Conservation (phyloP, 495 filamentous ascomycete species). For the Aspergillus leporis region DNA sequence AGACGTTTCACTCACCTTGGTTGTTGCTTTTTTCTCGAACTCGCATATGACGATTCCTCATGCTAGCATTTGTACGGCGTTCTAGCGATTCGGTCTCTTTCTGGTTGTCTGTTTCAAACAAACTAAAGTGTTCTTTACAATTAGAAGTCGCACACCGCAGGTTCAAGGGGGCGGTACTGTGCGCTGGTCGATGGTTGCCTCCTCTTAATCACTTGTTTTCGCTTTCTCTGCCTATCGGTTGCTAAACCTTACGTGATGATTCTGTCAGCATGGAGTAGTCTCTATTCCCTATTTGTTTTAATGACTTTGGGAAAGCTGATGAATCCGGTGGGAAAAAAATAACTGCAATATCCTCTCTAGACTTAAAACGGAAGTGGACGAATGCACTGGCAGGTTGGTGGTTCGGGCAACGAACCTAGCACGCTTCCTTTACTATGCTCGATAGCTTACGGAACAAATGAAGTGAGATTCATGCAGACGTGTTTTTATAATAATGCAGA, state of each 20-base stretch:
- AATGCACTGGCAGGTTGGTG: not conserved
- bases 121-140: conserved; percentile 30
- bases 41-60: conserved; percentile 38
- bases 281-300: not conserved
- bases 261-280: not conserved
- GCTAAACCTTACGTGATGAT: not conserved
- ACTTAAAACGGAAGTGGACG: not conserved
- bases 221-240: conserved; percentile 19
- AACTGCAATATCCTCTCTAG: not conserved
- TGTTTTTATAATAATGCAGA: too few species aligned
- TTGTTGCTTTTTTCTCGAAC: conserved; percentile 17
- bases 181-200: conserved; percentile 63
- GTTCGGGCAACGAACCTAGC: not conserved
- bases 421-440: not conserved
- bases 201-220: conserved; percentile 38
- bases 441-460: not conserved
- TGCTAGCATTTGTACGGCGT: conserved; percentile 54
- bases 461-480: not conserved
- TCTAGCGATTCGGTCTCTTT: conserved; percentile 43
- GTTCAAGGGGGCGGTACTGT: conserved; percentile 50
- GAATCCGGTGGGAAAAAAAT: conserved; percentile 9
- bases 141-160: conserved; percentile 55
- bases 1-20: conserved; percentile 20
- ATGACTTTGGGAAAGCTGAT: not conserved
- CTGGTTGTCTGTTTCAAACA: conserved; percentile 17